Evolutionary conservation across 2,329 filamentous ascomycete species (phyloP), one percentile per base, ranked within the genome.

Genomic region (Alternaria hordeiaustralica): DNA sequence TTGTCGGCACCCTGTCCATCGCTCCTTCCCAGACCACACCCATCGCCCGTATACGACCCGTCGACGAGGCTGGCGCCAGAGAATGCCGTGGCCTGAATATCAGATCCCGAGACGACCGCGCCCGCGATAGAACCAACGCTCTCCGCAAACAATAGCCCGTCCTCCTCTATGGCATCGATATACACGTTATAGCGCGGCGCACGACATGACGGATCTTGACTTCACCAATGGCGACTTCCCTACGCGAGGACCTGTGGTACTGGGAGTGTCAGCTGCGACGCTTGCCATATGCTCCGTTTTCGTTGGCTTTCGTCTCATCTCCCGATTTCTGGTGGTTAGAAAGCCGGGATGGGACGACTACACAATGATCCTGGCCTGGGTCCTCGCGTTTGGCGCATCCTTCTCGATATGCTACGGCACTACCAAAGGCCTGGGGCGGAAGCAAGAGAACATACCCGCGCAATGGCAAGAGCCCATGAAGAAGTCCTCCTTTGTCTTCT

Each of bases 331-430:
- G 50, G 90, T 97, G 54, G 90, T 97, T 60, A 88, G 87, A 70
- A 89, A 87, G 58, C 81, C 93, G 55, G 89, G 86, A 59, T 87
- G 87, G 83, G 93, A 97, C 80, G 94, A 97, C 83, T 91, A 90
- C 79, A 87, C 92, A 71, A 96, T 97, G 79, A 79, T 93, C 11
- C 69, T 92, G 44, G 93, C 94, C 59, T 97, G 93, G 94, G 79
- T 89, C 44, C 77, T 94, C 50, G 87, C 89, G 43, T 87, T 92
- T 67, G 91, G 88, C 36, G 81, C 93, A 43, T 89, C 88, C 20
- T 87, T 91, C 65, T 84, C 88, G 44, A 90, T 93, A 66, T 87
- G 87, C 75, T 86, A 87, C 66, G 90, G 88, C 30, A 86, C 88
- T 6, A 82, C 81, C 43, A 87, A 86, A 64, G 92, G 92, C 4